A percentile compares a stretch with the other conserved stretches of the same genome.
Conservation (phyloP, 495 filamentous ascomycete species). For the Astrothelium subdiscretum region DNA sequence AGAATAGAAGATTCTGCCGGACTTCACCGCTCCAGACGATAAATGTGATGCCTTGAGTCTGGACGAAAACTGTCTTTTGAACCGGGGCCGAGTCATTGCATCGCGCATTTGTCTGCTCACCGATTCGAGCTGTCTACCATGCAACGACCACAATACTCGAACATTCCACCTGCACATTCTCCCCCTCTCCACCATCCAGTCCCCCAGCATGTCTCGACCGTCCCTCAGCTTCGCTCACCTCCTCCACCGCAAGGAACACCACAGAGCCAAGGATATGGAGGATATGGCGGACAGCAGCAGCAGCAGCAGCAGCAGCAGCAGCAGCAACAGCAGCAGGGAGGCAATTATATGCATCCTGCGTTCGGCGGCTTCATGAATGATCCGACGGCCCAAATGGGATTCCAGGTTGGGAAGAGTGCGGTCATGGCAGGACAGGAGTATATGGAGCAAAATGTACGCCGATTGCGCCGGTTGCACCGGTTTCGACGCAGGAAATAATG, state of each 20-base stretch:
- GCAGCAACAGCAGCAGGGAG: conserved; percentile 23
- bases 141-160: conserved; percentile 72
- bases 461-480: background rate
- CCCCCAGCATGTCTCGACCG: conserved; percentile 95
- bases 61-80: background rate
- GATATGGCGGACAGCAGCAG: conserved; percentile 60
- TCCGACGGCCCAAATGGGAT: conserved; percentile 90
- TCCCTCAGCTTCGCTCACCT: conserved; percentile 96
- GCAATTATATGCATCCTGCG: conserved; percentile 47
- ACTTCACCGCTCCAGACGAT: background rate
- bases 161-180: conserved; percentile 61
- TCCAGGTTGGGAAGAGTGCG: conserved; percentile 86
- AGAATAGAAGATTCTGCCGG: background rate
- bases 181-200: conserved; percentile 97
- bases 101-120: background rate
- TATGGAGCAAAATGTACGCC: conserved; percentile 76
- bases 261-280: conserved; percentile 56
- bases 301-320: too few species aligned
- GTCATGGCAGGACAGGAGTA: conserved; percentile 82
- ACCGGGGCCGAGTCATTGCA: background rate
- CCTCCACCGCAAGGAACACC: conserved; percentile 65
- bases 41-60: background rate
- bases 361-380: conserved; percentile 91
- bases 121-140: conserved; percentile 33
- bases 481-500: too few species aligned